These are phyloP conservation scores for Lentinula guzmanii DNA, from an alignment of 768 basidiomycete species.

Conservation along the genomic window DNA sequence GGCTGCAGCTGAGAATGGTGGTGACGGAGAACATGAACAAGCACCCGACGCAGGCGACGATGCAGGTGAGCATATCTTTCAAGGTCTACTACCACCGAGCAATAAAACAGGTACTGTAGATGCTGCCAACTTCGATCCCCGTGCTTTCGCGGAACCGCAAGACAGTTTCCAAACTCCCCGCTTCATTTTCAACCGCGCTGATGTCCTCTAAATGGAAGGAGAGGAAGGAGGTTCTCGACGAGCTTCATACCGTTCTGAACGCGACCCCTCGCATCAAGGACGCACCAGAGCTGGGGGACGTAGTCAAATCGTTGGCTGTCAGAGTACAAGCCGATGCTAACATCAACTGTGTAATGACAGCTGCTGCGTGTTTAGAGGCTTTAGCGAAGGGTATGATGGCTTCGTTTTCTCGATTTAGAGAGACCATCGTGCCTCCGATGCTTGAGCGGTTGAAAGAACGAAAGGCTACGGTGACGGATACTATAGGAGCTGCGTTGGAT, in stretches of 20 bases:
- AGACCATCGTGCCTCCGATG: slow-evolving; percentile 68
- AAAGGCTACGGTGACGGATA: slow-evolving; percentile 85
- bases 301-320: slow-evolving; percentile 69
- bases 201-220: slow-evolving; percentile 98
- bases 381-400: slow-evolving; percentile 77
- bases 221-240: slow-evolving; percentile 86
- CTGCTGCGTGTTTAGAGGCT: slow-evolving; percentile 79
- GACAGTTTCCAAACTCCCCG: slow-evolving; percentile 68
- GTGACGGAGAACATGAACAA: slow-evolving; percentile 28
- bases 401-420: slow-evolving; percentile 70
- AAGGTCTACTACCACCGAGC: neutral
- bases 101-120: slow-evolving; percentile 26
- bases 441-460: slow-evolving; percentile 91
- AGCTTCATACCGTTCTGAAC: slow-evolving; percentile 64
- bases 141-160: slow-evolving; percentile 73
- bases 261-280: slow-evolving; percentile 76
- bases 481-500: slow-evolving; percentile 82
- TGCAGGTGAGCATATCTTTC: slow-evolving; percentile 36
- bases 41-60: slow-evolving; percentile 24
- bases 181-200: slow-evolving; percentile 66
- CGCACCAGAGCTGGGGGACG: slow-evolving; percentile 67
- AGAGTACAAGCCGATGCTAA: slow-evolving; percentile 89
- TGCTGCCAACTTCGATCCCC: slow-evolving; percentile 62
- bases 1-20: slow-evolving; percentile 29
- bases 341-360: slow-evolving; percentile 89